These are phyloP conservation scores for Backusella westeae DNA, from an alignment of 192 early-diverging fungal species.

Conservation along the genomic window DNA sequence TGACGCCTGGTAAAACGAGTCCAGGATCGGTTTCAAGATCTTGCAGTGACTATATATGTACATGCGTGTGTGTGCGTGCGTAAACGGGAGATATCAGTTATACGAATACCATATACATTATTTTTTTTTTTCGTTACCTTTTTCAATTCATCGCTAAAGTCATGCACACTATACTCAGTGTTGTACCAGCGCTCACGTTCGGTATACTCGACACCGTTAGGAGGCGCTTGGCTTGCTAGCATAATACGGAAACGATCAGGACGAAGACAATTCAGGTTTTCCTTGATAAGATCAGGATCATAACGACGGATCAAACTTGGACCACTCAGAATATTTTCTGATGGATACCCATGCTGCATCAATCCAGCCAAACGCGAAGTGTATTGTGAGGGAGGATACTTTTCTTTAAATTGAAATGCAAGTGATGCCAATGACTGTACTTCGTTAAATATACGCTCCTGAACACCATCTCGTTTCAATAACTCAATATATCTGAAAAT, in stretches of 20 bases:
- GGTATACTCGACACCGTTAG: slow-evolving; percentile 43
- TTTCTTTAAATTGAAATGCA: slow-evolving; percentile 76
- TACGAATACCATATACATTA: not conserved
- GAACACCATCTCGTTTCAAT: slow-evolving; percentile 66
- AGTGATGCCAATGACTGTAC: slow-evolving; percentile 51
- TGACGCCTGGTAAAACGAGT: slow-evolving; percentile 68
- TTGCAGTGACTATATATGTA: slow-evolving; percentile 37
- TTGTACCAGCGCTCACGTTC: slow-evolving; percentile 78
- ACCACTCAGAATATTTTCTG: slow-evolving; percentile 66
- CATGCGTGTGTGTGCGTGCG: not conserved
- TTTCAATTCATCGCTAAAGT: slow-evolving; percentile 55
- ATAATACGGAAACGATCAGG: slow-evolving; percentile 66
- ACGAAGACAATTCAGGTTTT: slow-evolving; percentile 58
- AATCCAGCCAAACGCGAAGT: slow-evolving; percentile 66
- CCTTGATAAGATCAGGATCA: slow-evolving; percentile 63
- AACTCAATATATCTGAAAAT: slow-evolving; percentile 91
- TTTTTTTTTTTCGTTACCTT: slow-evolving; percentile 34
- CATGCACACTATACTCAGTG: slow-evolving; percentile 71
- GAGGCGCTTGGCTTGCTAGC: slow-evolving; percentile 42
- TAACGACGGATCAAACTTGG: slow-evolving; percentile 64
- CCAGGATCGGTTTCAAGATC: slow-evolving; percentile 48
- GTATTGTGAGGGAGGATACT: slow-evolving; percentile 63
- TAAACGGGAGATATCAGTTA: not conserved
- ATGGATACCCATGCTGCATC: slow-evolving; percentile 78
- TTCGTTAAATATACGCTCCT: slow-evolving; percentile 85